A percentile compares a stretch with the other conserved stretches of the same genome.
phyloP scores from a whole-genome alignment of 352 stramenopile genomes.

The Pythium rishiriense region DNA sequence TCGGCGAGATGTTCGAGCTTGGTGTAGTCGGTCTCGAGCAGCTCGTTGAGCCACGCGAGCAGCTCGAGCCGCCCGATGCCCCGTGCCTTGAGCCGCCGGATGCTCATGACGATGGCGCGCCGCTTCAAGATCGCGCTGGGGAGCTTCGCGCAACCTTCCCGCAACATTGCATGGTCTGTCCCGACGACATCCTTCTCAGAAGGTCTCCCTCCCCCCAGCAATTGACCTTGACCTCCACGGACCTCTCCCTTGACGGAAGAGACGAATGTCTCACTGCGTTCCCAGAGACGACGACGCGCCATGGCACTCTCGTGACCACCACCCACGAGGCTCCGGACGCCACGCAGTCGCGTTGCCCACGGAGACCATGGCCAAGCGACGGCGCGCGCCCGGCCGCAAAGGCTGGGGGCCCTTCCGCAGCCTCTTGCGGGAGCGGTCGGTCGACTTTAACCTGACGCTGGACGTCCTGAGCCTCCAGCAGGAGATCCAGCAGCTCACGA shows the following conservation, averaged over 20 bases:
- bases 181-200: not conserved
- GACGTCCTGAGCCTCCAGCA: slow-evolving; percentile 43
- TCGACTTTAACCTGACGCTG: slow-evolving; percentile 49
- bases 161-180: not conserved
- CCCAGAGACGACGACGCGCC: no score
- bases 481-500: slow-evolving; percentile 33
- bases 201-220: no score
- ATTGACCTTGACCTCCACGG: no score
- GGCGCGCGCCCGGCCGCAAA: slow-evolving; percentile 21
- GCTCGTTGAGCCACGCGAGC: slow-evolving; percentile 78
- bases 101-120: slow-evolving; percentile 42
- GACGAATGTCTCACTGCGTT: no score
- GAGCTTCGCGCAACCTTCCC: not conserved
- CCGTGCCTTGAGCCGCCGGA: slow-evolving; percentile 74
- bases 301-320: not conserved
- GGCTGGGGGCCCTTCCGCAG: slow-evolving; percentile 38
- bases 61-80: slow-evolving; percentile 79
- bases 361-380: not conserved
- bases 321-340: no score
- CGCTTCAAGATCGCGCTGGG: not conserved
- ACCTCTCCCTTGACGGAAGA: no score
- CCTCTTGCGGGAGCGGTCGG: slow-evolving; percentile 34
- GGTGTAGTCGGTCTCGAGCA: slow-evolving; percentile 81
- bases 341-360: not conserved
- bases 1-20: slow-evolving; percentile 82